phyloP scores from a whole-genome alignment of 441 rosid genomes.

The Dalechampia spathulata region DNA sequence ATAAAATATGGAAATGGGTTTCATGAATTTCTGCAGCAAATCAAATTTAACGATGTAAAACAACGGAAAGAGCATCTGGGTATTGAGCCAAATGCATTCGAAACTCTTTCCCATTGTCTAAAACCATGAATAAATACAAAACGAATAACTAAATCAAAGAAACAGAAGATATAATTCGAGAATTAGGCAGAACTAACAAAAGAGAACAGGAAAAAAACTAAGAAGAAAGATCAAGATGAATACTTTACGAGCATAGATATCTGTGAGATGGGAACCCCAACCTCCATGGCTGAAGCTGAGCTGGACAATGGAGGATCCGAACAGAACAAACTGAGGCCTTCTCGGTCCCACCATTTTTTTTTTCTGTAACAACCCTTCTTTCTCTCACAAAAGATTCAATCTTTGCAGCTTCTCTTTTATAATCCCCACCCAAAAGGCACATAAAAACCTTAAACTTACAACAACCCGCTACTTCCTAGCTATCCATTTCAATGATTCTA shows the following conservation, averaged over 20 bases:
- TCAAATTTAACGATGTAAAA: neutral
- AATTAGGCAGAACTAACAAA: neutral
- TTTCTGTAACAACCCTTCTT: neutral
- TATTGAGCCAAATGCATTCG: no score
- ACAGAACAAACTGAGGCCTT: conserved; percentile 87
- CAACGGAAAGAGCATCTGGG: neutral
- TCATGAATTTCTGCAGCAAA: neutral
- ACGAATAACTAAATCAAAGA: neutral
- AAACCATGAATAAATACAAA: neutral
- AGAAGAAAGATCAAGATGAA: neutral
- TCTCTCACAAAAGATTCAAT: neutral
- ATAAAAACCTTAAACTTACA: neutral
- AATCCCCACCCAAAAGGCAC: neutral
- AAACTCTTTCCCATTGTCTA: no score
- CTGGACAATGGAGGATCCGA: conserved; percentile 97
- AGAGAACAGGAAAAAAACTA: neutral
- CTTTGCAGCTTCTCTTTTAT: neutral
- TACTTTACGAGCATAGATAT: conserved; percentile 87
- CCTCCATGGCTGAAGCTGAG: conserved; percentile 82
- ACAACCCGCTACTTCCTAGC: neutral
- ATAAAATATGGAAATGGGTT: neutral
- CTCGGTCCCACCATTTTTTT: conserved; percentile 66
- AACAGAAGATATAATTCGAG: neutral
- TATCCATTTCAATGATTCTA: no score
- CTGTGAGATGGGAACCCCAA: conserved; percentile 86